Conservation (phyloP, 2,329 filamentous ascomycete genomes). For the Claviceps sp. region DNA sequence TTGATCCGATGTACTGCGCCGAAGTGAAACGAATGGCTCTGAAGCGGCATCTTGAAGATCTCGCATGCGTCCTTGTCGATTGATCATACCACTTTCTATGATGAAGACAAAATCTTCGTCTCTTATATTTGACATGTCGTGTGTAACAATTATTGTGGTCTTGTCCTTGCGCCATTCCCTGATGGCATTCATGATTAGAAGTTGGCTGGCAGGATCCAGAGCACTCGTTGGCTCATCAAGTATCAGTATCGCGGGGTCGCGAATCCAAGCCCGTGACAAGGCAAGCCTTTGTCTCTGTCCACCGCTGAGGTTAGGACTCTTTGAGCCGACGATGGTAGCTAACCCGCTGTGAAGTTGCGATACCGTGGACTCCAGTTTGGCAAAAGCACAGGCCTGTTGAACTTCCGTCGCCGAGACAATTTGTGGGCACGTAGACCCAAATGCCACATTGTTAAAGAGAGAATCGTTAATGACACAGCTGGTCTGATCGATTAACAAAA, state of each 20-base stretch:
- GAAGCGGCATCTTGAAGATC: not conserved
- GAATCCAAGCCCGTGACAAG: constrained; percentile 62
- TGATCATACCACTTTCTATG: constrained; percentile 53
- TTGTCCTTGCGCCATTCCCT: constrained; percentile 64
- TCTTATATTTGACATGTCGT: constrained; percentile 67
- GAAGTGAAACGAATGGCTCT: not conserved
- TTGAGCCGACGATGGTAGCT: constrained; percentile 55
- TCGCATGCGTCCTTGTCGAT: constrained; percentile 44
- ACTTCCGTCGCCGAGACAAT: constrained; percentile 41
- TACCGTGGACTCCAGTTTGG: constrained; percentile 57
- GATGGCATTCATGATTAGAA: constrained; percentile 59
- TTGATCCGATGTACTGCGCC: not conserved
- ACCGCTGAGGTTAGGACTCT: constrained; percentile 63
- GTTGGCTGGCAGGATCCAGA: constrained; percentile 59
- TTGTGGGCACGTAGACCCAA: constrained; percentile 45
- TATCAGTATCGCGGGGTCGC: constrained; percentile 68
- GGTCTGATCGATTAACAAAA: constrained; percentile 73
- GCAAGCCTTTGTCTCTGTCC: constrained; percentile 76
- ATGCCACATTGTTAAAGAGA: constrained; percentile 62
- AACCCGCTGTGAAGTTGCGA: constrained; percentile 53
- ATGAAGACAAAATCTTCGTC: constrained; percentile 68
- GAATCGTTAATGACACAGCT: constrained; percentile 73
- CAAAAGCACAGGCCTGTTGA: constrained; percentile 47
- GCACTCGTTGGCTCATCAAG: constrained; percentile 84
- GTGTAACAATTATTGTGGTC: constrained; percentile 88